These are phyloP conservation scores for Letharia columbiana DNA, from an alignment of 495 filamentous ascomycete species.

Conservation along the genomic window DNA sequence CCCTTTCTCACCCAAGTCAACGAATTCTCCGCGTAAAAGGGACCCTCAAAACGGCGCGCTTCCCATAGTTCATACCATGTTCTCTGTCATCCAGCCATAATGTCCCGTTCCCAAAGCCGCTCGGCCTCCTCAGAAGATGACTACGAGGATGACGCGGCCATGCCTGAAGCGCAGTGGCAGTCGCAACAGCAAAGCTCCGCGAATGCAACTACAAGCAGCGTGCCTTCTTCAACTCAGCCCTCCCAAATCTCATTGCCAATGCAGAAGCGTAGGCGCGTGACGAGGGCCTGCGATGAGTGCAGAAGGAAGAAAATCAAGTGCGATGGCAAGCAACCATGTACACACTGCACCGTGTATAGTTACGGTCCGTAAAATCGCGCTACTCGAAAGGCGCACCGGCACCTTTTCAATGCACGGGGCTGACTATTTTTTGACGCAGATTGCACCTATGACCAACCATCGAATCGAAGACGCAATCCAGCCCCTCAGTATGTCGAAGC, in stretches of 20 bases:
- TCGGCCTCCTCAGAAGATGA: conserved; percentile 18
- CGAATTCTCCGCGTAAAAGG: background rate
- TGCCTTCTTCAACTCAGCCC: conserved; percentile 1
- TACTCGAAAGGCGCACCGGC: background rate
- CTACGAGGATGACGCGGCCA: conserved; percentile 16
- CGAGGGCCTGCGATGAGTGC: conserved; percentile 65
- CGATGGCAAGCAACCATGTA: conserved; percentile 95
- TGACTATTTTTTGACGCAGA: conserved; percentile 43
- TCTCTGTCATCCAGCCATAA: background rate
- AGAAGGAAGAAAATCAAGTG: conserved; percentile 98
- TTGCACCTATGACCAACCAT: conserved; percentile 96
- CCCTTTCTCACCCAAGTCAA: background rate
- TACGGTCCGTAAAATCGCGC: conserved; percentile 62
- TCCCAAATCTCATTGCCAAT: conserved; percentile 10
- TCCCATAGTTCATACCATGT: background rate
- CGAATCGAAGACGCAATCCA: conserved; percentile 88
- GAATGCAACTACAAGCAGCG: background rate
- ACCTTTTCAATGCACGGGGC: background rate
- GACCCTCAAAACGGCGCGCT: background rate
- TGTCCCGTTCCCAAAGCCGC: conserved; percentile 12
- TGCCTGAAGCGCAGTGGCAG: conserved; percentile 11
- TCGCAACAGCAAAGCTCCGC: background rate
- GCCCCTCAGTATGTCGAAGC: conserved; percentile 93
- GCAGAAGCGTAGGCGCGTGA: conserved; percentile 30
- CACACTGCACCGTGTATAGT: conserved; percentile 95